Base-by-base conservation (phyloP, 805 yeast genomes). In the Teunomyces panamensis region DNA sequence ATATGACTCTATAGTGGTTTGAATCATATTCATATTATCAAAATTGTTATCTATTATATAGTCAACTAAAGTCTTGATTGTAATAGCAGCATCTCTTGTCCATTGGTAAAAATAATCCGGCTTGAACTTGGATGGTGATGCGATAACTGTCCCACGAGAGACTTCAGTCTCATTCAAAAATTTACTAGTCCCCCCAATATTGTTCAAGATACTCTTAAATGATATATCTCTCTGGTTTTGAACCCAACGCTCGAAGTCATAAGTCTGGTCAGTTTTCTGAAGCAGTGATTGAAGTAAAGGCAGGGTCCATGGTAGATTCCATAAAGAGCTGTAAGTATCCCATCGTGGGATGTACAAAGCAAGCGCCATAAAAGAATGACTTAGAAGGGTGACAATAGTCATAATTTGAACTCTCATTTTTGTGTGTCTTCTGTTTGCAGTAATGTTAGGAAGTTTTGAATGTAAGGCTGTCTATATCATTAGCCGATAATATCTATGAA, bases 31-130 rank as follows among this genome's bases (percentile, higher is more conserved):
- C 24, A 55, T 57, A 9, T 53, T 56, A 14, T 60, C 60, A 33
- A 59, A 46, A 1, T 49, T 42, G 9, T 39, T 46, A 49, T 84
- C 87, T 28, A 72, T 72, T 50, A 83, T 68, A 53, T 73, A 71
- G 46, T 80, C 77, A 4, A 86, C 72, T 43, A 92, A 67, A 0
- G 95, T 74, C 47, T 79, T 79, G 36, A 85, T 75, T 0, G 96
- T 83, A 44, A 92, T 78, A 0, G 97, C 97, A 29, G 90, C 82
- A 63, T 92, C 98, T 60, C 98, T 77, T 4, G 81, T 77, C 98
- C 98, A 92, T 60, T 87, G 96, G 59, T 78, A 92, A 58, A 81
- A 90, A 65, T 92, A 92, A 65, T 92, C 78, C 0, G 98, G 98
- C 20, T 73, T 53, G 0, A 45, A 5, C 45, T 64, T 78, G 1